Conservation (phyloP, 306 rosid genomes). For the Medicago ruthenica region DNA sequence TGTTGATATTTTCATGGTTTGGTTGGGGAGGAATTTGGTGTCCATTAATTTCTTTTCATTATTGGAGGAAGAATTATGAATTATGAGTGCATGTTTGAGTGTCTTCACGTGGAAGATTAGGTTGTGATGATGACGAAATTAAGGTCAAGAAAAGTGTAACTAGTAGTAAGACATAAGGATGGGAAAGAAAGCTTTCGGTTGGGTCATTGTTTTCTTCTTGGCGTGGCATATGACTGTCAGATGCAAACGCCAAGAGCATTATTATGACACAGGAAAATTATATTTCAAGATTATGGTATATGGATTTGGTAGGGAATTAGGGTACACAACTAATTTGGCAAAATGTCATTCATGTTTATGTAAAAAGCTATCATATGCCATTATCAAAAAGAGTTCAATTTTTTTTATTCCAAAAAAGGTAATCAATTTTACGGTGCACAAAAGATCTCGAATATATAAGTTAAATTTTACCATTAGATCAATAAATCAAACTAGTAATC, state of each 20-base stretch:
- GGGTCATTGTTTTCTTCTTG: conserved; percentile 47
- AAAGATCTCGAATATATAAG: too few relatives aligned
- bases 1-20: conserved; percentile 6
- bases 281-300: conserved; percentile 19
- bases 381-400: background rate
- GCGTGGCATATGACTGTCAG: conserved; percentile 44
- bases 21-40: conserved; percentile 25
- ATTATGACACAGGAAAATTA: conserved; percentile 42
- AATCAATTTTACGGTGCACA: too few relatives aligned
- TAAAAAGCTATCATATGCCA: conserved; percentile 1
- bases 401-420: too few relatives aligned
- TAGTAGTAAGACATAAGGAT: conserved; percentile 29
- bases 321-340: conserved; percentile 37
- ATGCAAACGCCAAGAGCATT: conserved; percentile 47
- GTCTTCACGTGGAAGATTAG: conserved; percentile 53
- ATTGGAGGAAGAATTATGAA: conserved; percentile 35
- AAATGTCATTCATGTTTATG: conserved; percentile 36
- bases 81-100: conserved; percentile 53
- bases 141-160: conserved; percentile 42
- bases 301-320: conserved; percentile 46
- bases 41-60: conserved; percentile 44
- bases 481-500: too few relatives aligned
- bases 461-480: too few relatives aligned
- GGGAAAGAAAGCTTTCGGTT: conserved; percentile 35
- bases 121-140: conserved; percentile 50